Evolutionary conservation across 805 yeast genomes (phyloP).

Genomic region (Zygosaccharomyces bailii): DNA sequence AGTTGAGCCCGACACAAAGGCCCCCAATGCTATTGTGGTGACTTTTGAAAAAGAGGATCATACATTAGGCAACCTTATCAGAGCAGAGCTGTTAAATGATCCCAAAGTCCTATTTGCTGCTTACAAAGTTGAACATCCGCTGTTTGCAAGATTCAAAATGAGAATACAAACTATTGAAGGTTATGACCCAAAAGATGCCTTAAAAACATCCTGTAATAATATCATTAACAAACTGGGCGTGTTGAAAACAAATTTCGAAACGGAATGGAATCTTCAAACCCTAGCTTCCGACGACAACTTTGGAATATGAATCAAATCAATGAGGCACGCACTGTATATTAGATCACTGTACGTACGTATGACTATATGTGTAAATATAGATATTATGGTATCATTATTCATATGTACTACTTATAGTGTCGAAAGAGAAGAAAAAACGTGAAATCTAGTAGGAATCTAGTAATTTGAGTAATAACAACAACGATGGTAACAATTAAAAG

Average conservation of each 20-base stretch:
- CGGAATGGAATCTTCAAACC: slow-evolving; percentile 90
- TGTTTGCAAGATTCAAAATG: slow-evolving; percentile 91
- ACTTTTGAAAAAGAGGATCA: slow-evolving; percentile 97
- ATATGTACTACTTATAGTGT: slow-evolving; percentile 3
- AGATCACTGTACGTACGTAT: not conserved
- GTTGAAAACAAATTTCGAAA: slow-evolving; percentile 72
- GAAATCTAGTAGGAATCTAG: not conserved
- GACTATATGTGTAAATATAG: not conserved
- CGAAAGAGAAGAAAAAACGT: not conserved
- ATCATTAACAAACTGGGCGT: slow-evolving; percentile 75
- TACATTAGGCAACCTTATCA: slow-evolving; percentile 84
- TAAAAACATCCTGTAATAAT: slow-evolving; percentile 82
- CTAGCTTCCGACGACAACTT: slow-evolving; percentile 51
- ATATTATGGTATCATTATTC: slow-evolving; percentile 4
- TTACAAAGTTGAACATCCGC: slow-evolving; percentile 95
- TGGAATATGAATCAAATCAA: slow-evolving; percentile 12
- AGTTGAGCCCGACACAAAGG: slow-evolving; percentile 89
- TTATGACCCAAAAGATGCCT: slow-evolving; percentile 84
- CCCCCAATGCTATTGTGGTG: slow-evolving; percentile 89
- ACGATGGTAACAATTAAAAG: not conserved
- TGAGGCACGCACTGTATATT: not conserved
- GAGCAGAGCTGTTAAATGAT: slow-evolving; percentile 83
- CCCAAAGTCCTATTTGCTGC: slow-evolving; percentile 93
- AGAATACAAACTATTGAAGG: slow-evolving; percentile 96
- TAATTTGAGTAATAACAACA: not conserved